phyloP scores from a whole-genome alignment of 2,329 filamentous ascomycete genomes.

The Xylaria sp. region DNA sequence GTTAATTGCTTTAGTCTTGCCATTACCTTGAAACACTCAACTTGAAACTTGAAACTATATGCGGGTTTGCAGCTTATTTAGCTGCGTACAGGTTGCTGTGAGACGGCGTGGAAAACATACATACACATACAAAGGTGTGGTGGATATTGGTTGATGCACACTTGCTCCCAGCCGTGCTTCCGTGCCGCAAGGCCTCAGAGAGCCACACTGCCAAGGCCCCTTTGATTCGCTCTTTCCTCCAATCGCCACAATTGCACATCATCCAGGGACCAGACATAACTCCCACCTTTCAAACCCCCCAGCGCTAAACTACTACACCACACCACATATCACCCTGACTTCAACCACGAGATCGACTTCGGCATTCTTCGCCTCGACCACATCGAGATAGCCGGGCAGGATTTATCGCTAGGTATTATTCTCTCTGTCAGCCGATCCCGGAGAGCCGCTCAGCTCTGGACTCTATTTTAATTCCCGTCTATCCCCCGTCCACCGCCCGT shows the following conservation, averaged over 20 bases:
- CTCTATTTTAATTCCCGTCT: neutral
- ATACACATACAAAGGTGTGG: too few relatives aligned
- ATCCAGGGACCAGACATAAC: slow-evolving; percentile 6
- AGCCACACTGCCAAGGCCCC: slow-evolving; percentile 31
- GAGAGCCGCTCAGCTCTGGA: neutral
- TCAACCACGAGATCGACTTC: neutral
- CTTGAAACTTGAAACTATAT: too few relatives aligned
- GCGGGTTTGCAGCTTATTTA: too few relatives aligned
- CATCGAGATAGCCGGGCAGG: slow-evolving; percentile 6
- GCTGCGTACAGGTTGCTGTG: too few relatives aligned
- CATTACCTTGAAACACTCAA: too few relatives aligned
- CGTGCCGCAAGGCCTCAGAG: neutral
- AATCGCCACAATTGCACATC: slow-evolving; percentile 22
- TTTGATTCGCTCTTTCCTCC: slow-evolving; percentile 10
- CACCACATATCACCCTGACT: neutral
- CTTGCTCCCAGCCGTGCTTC: neutral
- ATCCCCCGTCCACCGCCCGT: neutral
- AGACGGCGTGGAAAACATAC: too few relatives aligned
- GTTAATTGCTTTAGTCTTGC: too few relatives aligned
- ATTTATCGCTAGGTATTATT: neutral
- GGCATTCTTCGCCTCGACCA: neutral
- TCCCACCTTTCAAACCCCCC: neutral
- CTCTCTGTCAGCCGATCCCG: neutral
- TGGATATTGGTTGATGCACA: too few relatives aligned
- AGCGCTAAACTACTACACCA: neutral